phyloP scores from a whole-genome alignment of 768 basidiomycete genomes.

The Termitomyces sp. region DNA sequence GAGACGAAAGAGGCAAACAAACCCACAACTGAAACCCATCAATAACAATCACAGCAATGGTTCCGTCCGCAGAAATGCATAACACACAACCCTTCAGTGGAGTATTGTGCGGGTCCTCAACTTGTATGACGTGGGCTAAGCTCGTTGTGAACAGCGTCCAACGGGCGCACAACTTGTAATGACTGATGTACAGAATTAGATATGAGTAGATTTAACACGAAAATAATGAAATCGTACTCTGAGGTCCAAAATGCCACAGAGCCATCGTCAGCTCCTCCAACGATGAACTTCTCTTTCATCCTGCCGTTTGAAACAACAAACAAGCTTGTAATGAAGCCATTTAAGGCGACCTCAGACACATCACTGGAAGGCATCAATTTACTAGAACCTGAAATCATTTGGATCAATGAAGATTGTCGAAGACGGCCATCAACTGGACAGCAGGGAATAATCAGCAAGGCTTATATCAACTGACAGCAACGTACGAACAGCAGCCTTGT shows the following conservation, averaged over 20 bases:
- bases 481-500: conserved; percentile 55
- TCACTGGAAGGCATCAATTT: conserved; percentile 23
- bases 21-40: conserved; percentile 77
- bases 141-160: conserved; percentile 74
- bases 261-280: conserved; percentile 78
- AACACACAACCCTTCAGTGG: conserved; percentile 63
- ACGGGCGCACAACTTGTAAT: conserved; percentile 57
- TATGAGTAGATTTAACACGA: background rate
- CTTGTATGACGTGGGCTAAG: conserved; percentile 51
- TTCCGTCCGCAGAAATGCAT: conserved; percentile 74
- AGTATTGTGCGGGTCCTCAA: conserved; percentile 46
- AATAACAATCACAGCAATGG: conserved; percentile 72
- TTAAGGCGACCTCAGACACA: conserved; percentile 40
- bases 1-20: background rate
- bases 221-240: conserved; percentile 36
- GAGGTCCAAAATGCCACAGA: conserved; percentile 69
- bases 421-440: conserved; percentile 47
- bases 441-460: conserved; percentile 5
- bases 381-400: conserved; percentile 25
- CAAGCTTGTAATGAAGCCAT: conserved; percentile 43
- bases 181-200: conserved; percentile 33
- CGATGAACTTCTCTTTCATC: conserved; percentile 55
- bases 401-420: conserved; percentile 38
- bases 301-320: conserved; percentile 51
- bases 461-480: background rate